Evolutionary conservation across 192 early-diverging fungal genomes (phyloP).

Genomic region (Coemansia erecta): DNA sequence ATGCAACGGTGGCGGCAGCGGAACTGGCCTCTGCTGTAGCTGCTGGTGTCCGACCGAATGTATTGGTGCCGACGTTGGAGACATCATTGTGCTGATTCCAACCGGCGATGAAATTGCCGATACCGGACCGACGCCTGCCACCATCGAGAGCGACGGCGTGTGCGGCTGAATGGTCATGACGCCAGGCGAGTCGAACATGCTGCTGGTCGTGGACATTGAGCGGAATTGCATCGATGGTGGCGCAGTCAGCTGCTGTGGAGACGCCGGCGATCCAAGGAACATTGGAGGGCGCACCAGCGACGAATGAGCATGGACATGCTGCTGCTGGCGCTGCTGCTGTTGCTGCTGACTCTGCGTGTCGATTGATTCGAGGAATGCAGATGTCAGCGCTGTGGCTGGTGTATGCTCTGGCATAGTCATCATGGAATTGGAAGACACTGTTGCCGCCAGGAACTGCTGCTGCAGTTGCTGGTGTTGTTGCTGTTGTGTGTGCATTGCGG

Average conservation of each 20-base stretch:
- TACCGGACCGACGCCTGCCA: constrained; percentile 12
- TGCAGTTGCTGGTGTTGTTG: no score
- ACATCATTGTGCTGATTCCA: constrained; percentile 16
- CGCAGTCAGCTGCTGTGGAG: constrained; percentile 17
- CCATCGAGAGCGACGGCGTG: constrained; percentile 17
- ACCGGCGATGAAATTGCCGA: constrained; percentile 31
- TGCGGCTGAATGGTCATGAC: constrained; percentile 8
- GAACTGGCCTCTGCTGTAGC: constrained; percentile 3
- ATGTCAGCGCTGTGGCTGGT: constrained; percentile 7
- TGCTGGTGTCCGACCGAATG: constrained; percentile 8
- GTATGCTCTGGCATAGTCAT: not conserved
- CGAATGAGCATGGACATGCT: not conserved
- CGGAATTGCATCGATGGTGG: constrained; percentile 28
- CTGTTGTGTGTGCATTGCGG: no score
- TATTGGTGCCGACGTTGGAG: constrained; percentile 8
- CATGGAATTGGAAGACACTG: not conserved
- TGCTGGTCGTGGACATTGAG: constrained; percentile 24
- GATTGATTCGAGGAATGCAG: constrained; percentile 20
- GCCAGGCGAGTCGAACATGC: constrained; percentile 23
- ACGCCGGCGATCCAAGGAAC: constrained; percentile 24
- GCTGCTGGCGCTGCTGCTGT: constrained; percentile 8
- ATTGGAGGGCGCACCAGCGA: constrained; percentile 6
- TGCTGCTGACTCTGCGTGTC: constrained; percentile 14
- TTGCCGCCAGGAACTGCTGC: no score
- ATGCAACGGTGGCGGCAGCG: not conserved